Evolutionary conservation across 495 filamentous ascomycete species (phyloP).

Genomic region (Aspergillus haitiensis): DNA sequence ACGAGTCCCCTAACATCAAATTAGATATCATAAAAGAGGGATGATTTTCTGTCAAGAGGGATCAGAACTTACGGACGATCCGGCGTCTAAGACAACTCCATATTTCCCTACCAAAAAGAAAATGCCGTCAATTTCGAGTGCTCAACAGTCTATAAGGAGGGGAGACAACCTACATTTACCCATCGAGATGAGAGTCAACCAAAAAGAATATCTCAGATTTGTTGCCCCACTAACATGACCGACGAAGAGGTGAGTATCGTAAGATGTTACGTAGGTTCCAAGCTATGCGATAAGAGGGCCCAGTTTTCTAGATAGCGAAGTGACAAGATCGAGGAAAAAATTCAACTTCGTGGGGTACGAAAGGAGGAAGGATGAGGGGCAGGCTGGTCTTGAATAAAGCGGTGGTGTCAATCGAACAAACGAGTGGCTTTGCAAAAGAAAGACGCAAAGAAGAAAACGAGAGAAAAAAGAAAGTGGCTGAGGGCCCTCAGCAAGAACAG

Average conservation of each 20-base stretch:
- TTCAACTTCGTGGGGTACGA: background rate
- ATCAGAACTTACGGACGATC: constrained; percentile 57
- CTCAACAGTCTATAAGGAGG: background rate
- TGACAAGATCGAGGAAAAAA: background rate
- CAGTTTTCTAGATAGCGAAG: background rate
- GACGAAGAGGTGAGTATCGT: constrained; percentile 5
- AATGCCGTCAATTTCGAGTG: constrained; percentile 10
- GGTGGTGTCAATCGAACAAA: constrained; percentile 3
- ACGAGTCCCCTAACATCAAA: constrained; percentile 70
- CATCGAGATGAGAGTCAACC: constrained; percentile 37
- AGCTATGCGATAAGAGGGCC: background rate
- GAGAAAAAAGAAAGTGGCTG: constrained; percentile 1
- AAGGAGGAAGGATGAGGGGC: background rate
- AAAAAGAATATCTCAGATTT: constrained; percentile 7
- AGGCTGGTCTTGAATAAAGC: background rate
- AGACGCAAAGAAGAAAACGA: background rate
- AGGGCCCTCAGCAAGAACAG: background rate
- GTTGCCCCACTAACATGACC: constrained; percentile 37
- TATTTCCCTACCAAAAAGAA: constrained; percentile 50
- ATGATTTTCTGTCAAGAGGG: too few species aligned
- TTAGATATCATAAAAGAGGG: constrained; percentile 4
- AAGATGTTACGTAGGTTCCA: background rate
- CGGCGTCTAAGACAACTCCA: constrained; percentile 68
- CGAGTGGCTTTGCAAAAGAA: constrained; percentile 14
- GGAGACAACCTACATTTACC: constrained; percentile 46